A percentile compares a stretch with the other conserved stretches of the same genome.
phyloP scores from a whole-genome alignment of 495 filamentous ascomycete genomes.

The Aspergillus asperescens region DNA sequence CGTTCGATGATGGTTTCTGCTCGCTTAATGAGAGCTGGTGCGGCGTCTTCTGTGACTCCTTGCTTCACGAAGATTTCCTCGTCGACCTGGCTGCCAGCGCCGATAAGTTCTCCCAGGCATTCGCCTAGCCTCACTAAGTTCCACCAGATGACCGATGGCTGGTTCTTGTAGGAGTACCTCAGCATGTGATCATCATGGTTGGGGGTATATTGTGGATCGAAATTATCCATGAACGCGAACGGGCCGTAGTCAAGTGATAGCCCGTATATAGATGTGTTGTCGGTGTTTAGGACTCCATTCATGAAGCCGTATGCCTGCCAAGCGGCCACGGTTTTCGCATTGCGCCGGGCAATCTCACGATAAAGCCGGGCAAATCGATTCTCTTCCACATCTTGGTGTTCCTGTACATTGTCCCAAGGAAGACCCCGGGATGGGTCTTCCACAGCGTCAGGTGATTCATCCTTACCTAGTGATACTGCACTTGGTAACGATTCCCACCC shows the following conservation, averaged over 20 bases:
- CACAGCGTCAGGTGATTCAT: conserved; percentile 33
- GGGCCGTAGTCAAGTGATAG: conserved; percentile 90
- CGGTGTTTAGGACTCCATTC: conserved; percentile 94
- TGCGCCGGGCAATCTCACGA: conserved; percentile 77
- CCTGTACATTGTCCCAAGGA: conserved; percentile 53
- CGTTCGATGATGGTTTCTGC: conserved; percentile 77
- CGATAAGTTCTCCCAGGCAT: conserved; percentile 82
- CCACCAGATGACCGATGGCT: conserved; percentile 97
- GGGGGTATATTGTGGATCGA: conserved; percentile 89
- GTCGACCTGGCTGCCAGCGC: conserved; percentile 63
- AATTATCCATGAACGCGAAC: conserved; percentile 94
- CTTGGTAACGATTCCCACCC: conserved; percentile 78
- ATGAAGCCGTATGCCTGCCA: conserved; percentile 99
- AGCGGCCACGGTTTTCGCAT: conserved; percentile 81
- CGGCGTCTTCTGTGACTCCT: conserved; percentile 63
- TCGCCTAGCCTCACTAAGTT: conserved; percentile 91
- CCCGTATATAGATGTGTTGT: conserved; percentile 89
- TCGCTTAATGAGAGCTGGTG: conserved; percentile 63
- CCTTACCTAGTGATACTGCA: conserved; percentile 29
- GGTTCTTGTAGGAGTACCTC: conserved; percentile 87
- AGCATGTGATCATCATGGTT: conserved; percentile 91
- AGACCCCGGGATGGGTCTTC: conserved; percentile 47
- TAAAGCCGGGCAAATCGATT: conserved; percentile 86
- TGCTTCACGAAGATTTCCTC: conserved; percentile 60
- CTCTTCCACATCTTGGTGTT: conserved; percentile 58